These are phyloP conservation scores for Ichthyophthirius multifiliis DNA, from an alignment of 169 alveolate species.

Conservation along the genomic window DNA sequence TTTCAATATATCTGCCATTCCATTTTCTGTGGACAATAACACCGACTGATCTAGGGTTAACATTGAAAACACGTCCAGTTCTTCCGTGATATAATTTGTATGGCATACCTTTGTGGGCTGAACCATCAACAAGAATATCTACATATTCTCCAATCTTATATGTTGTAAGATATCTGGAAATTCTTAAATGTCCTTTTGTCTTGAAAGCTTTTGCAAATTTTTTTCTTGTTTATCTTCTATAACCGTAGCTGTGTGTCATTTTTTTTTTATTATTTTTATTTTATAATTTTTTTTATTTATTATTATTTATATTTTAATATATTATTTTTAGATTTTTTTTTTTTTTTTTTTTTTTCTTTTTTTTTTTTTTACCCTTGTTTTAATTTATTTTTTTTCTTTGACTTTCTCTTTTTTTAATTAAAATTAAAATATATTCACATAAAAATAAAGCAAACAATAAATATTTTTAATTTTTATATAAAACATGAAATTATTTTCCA, in stretches of 20 bases:
- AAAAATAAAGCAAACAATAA: too few relatives aligned
- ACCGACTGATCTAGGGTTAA: constrained; percentile 95
- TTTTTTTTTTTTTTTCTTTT: too few relatives aligned
- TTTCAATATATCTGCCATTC: constrained; percentile 93
- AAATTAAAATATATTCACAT: too few relatives aligned
- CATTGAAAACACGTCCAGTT: constrained; percentile 98
- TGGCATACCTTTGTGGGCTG: constrained; percentile 99
- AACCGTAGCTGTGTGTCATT: constrained; percentile 90
- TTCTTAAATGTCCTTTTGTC: constrained; percentile 94
- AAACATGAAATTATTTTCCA: too few relatives aligned
- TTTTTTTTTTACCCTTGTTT: too few relatives aligned
- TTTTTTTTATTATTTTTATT: background rate
- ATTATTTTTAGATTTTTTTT: background rate
- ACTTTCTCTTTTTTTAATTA: too few relatives aligned
- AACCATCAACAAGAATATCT: constrained; percentile 96
- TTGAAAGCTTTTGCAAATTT: constrained; percentile 96
- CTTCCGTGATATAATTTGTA: constrained; percentile 98
- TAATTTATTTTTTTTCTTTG: too few relatives aligned
- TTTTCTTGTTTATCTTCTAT: constrained; percentile 98
- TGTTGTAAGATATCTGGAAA: constrained; percentile 90
- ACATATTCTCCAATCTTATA: constrained; percentile 97
- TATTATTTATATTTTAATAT: background rate
- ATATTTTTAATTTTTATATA: too few relatives aligned
- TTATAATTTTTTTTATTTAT: background rate
- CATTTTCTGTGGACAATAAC: constrained; percentile 97